phyloP scores from a whole-genome alignment of 2,329 filamentous ascomycete genomes.

The Grosmannia clavigera region DNA sequence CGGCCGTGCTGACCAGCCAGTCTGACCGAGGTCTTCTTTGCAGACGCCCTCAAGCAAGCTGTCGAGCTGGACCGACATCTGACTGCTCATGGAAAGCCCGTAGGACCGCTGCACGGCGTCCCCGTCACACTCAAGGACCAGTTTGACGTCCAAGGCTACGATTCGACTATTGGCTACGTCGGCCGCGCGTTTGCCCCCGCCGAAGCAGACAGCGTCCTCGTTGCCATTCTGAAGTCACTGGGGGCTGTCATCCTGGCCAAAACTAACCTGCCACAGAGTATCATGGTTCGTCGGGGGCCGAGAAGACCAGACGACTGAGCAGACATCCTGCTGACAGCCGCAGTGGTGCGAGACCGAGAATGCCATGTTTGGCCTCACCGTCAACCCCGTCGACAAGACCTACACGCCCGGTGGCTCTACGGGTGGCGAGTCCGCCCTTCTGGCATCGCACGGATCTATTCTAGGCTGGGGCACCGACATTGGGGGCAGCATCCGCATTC shows the following conservation, averaged over 20 bases:
- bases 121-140: slow-evolving; percentile 26
- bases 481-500: slow-evolving; percentile 16
- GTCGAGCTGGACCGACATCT: slow-evolving; percentile 20
- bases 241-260: slow-evolving; percentile 18
- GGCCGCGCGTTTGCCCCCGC: slow-evolving; percentile 13
- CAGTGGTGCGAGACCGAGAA: slow-evolving; percentile 21
- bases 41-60: slow-evolving; percentile 19
- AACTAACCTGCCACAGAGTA: slow-evolving; percentile 17
- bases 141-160: slow-evolving; percentile 8
- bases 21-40: slow-evolving; percentile 28
- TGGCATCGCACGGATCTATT: slow-evolving; percentile 20
- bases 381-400: slow-evolving; percentile 21
- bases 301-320: background rate
- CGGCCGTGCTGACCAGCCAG: slow-evolving; percentile 9
- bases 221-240: slow-evolving; percentile 16
- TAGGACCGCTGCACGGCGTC: slow-evolving; percentile 27
- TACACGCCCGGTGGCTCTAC: slow-evolving; percentile 24
- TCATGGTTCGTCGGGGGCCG: slow-evolving; percentile 8
- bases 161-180: slow-evolving; percentile 21
- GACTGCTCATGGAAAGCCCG: slow-evolving; percentile 14
- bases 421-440: slow-evolving; percentile 24
- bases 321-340: background rate
- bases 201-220: slow-evolving; percentile 4
- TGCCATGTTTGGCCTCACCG: slow-evolving; percentile 22
- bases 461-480: slow-evolving; percentile 36